Conservation (phyloP, 352 stramenopile genomes). For the Globisporangium carolinianum region DNA sequence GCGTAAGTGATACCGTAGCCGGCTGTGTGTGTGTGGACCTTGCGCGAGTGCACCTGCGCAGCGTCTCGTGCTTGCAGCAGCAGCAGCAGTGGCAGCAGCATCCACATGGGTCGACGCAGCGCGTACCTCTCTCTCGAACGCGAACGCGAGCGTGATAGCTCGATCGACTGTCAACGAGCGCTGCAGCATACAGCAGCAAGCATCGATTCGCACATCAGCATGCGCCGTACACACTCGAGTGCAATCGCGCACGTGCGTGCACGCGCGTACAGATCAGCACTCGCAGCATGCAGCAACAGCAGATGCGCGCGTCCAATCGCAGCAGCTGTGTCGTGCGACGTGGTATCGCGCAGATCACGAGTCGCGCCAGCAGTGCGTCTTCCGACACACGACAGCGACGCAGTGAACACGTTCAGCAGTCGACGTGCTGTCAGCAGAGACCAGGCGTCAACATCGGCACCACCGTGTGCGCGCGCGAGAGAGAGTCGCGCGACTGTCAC, state of each 20-base stretch:
- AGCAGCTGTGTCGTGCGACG: not conserved
- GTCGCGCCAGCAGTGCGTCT: too few relatives aligned
- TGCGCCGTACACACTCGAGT: too few relatives aligned
- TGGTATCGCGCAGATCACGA: too few relatives aligned
- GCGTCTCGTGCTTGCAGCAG: not conserved
- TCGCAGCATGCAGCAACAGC: not conserved
- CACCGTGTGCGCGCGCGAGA: not conserved
- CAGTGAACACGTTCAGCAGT: too few relatives aligned
- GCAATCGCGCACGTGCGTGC: too few relatives aligned
- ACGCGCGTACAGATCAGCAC: not conserved
- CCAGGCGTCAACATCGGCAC: too few relatives aligned
- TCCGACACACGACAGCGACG: too few relatives aligned
- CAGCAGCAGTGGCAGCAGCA: not conserved
- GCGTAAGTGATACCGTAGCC: conserved; percentile 43
- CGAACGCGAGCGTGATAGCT: too few relatives aligned
- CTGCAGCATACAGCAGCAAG: too few relatives aligned
- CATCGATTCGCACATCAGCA: too few relatives aligned
- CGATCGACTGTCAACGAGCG: too few relatives aligned
- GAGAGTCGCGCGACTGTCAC: not conserved
- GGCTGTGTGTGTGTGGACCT: conserved; percentile 2
- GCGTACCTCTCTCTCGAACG: not conserved
- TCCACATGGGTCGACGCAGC: not conserved
- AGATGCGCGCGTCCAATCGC: not conserved
- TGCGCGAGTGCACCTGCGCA: not conserved
- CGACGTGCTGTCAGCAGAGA: too few relatives aligned